A percentile compares a stretch with the other conserved stretches of the same genome.
Evolutionary conservation across 805 yeast genomes (phyloP).

Genomic region (Metschnikowia noctiluminum): DNA sequence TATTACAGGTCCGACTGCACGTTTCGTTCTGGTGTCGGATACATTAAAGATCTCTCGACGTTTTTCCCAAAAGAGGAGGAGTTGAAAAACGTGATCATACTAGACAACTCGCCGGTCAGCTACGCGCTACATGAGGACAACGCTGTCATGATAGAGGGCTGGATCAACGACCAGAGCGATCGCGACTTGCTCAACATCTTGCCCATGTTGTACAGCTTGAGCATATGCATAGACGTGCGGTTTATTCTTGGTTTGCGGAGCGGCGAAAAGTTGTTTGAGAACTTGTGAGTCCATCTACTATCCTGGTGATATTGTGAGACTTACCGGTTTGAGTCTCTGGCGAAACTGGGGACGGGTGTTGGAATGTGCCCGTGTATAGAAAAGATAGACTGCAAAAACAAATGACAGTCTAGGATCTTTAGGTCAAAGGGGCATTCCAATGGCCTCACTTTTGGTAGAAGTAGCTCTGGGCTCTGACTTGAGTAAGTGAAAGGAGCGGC

Average conservation of each 20-base stretch:
- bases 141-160: conserved; percentile 92
- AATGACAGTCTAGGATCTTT: no score
- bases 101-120: conserved; percentile 92
- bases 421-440: no score
- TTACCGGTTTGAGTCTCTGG: conserved; percentile 8
- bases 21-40: conserved; percentile 74
- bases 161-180: conserved; percentile 97
- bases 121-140: conserved; percentile 81
- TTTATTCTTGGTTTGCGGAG: conserved; percentile 67
- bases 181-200: conserved; percentile 74
- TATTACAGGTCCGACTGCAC: conserved; percentile 80
- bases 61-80: conserved; percentile 61
- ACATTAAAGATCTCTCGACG: conserved; percentile 51
- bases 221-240: conserved; percentile 83
- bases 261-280: conserved; percentile 64
- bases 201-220: conserved; percentile 73
- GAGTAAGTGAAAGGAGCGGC: no score
- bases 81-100: conserved; percentile 65
- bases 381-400: not conserved
- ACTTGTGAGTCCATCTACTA: not conserved
- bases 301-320: not conserved
- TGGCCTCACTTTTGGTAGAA: no score
- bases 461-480: no score
- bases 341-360: not conserved
- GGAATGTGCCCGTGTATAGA: not conserved